These are phyloP conservation scores for Lichenothelia convexa DNA, from an alignment of 495 filamentous ascomycete genomes.

Conservation along the genomic window DNA sequence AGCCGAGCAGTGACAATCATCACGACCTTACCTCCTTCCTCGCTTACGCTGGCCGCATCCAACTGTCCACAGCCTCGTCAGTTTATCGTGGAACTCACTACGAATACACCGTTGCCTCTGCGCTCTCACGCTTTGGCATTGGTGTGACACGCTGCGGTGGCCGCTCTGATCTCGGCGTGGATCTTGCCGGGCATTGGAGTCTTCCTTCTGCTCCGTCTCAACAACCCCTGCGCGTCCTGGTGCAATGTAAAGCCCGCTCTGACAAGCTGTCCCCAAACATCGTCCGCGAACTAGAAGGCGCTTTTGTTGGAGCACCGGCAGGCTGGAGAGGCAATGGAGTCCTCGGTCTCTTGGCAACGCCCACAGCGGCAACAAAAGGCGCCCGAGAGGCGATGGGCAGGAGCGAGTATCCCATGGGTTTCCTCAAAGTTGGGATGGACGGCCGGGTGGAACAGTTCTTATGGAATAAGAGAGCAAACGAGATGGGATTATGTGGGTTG, in stretches of 20 bases:
- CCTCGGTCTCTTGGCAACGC: conserved; percentile 42
- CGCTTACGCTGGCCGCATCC: conserved; percentile 42
- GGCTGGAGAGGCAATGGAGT: conserved; percentile 44
- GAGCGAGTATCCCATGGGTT: conserved; percentile 47
- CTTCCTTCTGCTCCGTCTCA: conserved; percentile 30
- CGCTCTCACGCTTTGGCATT: conserved; percentile 46
- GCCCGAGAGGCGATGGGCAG: conserved; percentile 47
- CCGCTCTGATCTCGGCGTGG: conserved; percentile 59
- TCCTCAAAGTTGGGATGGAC: conserved; percentile 29
- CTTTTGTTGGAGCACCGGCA: conserved; percentile 48
- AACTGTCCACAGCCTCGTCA: conserved; percentile 30
- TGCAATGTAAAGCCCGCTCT: conserved; percentile 64
- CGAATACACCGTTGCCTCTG: conserved; percentile 55
- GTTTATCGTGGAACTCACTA: conserved; percentile 49
- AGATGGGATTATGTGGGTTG: conserved; percentile 43
- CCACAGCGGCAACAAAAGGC: conserved; percentile 35
- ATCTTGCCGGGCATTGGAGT: conserved; percentile 67
- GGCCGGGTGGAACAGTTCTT: conserved; percentile 41
- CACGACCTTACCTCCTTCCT: conserved; percentile 52
- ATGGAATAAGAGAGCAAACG: conserved; percentile 49
- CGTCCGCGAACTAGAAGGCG: conserved; percentile 73
- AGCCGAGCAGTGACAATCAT: conserved; percentile 28
- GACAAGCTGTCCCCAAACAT: conserved; percentile 38
- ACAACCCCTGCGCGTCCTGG: conserved; percentile 39
- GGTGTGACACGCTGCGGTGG: conserved; percentile 54